A percentile compares a stretch with the other conserved stretches of the same genome.
These are phyloP conservation scores for Microstroma glucosiphilum DNA, from an alignment of 1,284 basidiomycete species.

Conservation along the genomic window DNA sequence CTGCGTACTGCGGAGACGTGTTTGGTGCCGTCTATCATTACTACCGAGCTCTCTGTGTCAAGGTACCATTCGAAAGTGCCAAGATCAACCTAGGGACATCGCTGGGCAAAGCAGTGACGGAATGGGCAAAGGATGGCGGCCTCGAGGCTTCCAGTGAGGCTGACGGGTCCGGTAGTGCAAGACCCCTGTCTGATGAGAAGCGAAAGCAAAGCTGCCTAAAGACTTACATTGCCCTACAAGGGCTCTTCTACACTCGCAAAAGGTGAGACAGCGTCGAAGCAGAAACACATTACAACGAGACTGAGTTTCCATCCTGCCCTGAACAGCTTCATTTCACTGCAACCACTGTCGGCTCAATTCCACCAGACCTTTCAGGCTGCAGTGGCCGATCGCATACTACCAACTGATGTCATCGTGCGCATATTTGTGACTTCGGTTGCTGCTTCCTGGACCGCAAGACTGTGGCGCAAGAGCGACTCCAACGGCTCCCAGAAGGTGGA, in stretches of 20 bases:
- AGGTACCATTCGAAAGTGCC: conserved; percentile 77
- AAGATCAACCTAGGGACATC: conserved; percentile 70
- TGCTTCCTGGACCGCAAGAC: conserved; percentile 33
- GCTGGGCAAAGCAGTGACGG: conserved; percentile 27
- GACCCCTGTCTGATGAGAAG: background rate
- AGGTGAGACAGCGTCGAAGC: conserved; percentile 16
- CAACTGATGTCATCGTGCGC: conserved; percentile 38
- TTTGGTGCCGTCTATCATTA: conserved; percentile 78
- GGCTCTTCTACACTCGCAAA: conserved; percentile 29
- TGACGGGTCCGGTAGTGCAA: background rate
- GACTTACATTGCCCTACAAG: conserved; percentile 37
- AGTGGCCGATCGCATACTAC: conserved; percentile 12
- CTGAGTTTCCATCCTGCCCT: background rate
- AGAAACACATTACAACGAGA: too few species aligned
- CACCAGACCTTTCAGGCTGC: background rate
- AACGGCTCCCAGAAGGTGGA: background rate
- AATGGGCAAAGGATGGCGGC: conserved; percentile 16
- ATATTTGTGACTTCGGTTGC: conserved; percentile 36
- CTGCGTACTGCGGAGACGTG: conserved; percentile 74
- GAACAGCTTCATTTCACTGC: background rate
- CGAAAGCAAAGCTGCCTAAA: background rate
- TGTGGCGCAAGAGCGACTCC: conserved; percentile 20
- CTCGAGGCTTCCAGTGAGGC: background rate
- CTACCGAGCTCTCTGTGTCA: conserved; percentile 82
- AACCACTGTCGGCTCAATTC: background rate